Base-by-base conservation (phyloP, 352 stramenopile genomes). In the Pythium angustatum region DNA sequence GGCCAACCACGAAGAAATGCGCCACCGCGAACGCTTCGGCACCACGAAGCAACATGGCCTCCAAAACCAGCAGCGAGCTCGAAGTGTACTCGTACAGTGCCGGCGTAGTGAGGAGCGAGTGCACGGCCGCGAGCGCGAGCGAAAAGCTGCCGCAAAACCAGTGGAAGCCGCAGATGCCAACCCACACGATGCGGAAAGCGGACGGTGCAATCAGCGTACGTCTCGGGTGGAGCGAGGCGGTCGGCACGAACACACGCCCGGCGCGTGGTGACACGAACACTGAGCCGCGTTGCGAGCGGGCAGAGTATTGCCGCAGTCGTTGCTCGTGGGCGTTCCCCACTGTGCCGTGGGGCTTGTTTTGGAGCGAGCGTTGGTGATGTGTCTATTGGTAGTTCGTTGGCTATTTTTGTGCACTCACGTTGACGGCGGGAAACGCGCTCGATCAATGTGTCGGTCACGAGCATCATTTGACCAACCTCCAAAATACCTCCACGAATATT, bases 11-110 rank as follows among this genome's bases (percentile, higher is more conserved):
- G 1, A 28, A 44, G 15, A 28, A 21, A 15, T 64, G 57, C 5
- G 11, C 10, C 3, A 11, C 8, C 19, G 31, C 28, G 8, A 64
- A 50, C 17, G 21, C 28, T 6, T 1, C 30, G 7, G 34, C 33
- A 2, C 57, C 57, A 34, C 31, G 27, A 2, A n/a, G 22, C 47
- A 64, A 24, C 11, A 40, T 30, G 5, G 3, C 8, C 31, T 40
- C 6, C 15, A 33, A 27, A 1, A 26, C 50, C 43, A 57, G 45
- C 1, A 64, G 9, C 21, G 34, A 44, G 3, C 1, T 34, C 2
- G 24, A 26, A 5, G 47, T 17, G 45, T 64, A 64, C 22, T 43
- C 57, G 19, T 40, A 64, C 30, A 64, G 27, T 3, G 49, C 24
- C 7, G 57, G 57, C 19, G n/a, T 17, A 3, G 34, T 33, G 31